Evolutionary conservation across 257 asterid species (phyloP).

Genomic region (Fraxinus anomala): DNA sequence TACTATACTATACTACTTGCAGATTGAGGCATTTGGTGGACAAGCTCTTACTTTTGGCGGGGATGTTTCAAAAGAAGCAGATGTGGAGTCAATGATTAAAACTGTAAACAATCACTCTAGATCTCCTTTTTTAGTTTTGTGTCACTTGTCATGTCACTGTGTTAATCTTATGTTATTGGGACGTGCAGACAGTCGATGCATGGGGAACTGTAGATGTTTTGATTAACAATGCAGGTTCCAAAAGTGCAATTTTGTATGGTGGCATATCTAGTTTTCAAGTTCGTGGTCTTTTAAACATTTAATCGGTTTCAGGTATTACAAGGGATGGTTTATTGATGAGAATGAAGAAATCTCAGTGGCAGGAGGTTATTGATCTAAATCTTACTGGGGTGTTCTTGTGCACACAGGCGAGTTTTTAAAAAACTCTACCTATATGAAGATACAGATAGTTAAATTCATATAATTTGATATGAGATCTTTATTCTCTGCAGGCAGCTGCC

Average conservation of each 20-base stretch:
- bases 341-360: conserved; percentile 92
- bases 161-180: conserved; percentile 34
- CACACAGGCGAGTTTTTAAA: conserved; percentile 62
- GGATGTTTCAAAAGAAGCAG: conserved; percentile 96
- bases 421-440: conserved; percentile 4
- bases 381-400: conserved; percentile 94
- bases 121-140: conserved; percentile 22
- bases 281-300: conserved; percentile 7
- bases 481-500: conserved; percentile 85
- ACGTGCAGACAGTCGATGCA: conserved; percentile 80
- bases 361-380: conserved; percentile 92
- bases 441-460: conserved; percentile 4
- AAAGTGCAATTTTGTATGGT: conserved; percentile 22
- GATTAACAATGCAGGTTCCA: conserved; percentile 87
- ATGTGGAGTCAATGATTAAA: conserved; percentile 85
- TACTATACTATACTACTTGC: conserved; percentile 31
- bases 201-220: conserved; percentile 93
- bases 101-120: conserved; percentile 50
- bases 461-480: conserved; percentile 30
- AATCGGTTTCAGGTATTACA: conserved; percentile 68
- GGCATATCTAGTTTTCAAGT: conserved; percentile 7
- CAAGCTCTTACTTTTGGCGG: conserved; percentile 89
- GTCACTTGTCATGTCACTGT: conserved; percentile 1
- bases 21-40: conserved; percentile 89
- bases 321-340: conserved; percentile 95